Evolutionary conservation across 352 stramenopile species (phyloP), one percentile per base, ranked within the genome.

Genomic region (Phytophthora quininea): DNA sequence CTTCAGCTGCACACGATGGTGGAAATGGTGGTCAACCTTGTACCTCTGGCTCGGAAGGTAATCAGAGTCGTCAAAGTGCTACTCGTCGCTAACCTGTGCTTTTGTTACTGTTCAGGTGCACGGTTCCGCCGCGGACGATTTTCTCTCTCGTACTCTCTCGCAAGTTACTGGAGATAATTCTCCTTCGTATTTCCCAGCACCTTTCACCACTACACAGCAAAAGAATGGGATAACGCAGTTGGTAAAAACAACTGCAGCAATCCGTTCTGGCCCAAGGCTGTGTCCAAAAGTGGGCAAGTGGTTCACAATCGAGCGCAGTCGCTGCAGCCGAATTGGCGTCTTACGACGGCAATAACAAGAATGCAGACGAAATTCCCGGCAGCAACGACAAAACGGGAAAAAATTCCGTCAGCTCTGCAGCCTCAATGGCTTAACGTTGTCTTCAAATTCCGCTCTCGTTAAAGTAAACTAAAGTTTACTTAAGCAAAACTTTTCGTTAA

Each of bases 1-100:
- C 73, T 79, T 14, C 85, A 93, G 54, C 72, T 93, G 0, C 82
- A 93, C 58, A 91, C 80, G 29, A 89, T 81, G 1, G 82, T 89
- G 62, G 79, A 93, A 33, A 89, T 91, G 76, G 65, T 93, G 32
- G 71, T 93, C 31, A 91, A 82, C 43, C 67, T 93, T 43, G 82
- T 90, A 4, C 85, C 85, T 1, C 67, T 93, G 11, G 79, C 79
- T 53, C 77, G 73, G 35, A 82, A 88, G 75, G 80, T 86, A 51
- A 9, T 14, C 50, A 15, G 38, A 54, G 24, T 3, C 30, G 2
- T 3, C 42, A 30, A 12, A 12, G 15, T n/a, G 3, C 38, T 45
- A n/a, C 3, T 3, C 52, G 43, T 14, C 31, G 24, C 29, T 37
- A 32, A 48, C 15, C 15, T 10, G 4, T 30, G 42, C 19, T 32